Evolutionary conservation across 176 grass and related monocot genomes (phyloP).

Genomic region (Triticum aestivum): DNA sequence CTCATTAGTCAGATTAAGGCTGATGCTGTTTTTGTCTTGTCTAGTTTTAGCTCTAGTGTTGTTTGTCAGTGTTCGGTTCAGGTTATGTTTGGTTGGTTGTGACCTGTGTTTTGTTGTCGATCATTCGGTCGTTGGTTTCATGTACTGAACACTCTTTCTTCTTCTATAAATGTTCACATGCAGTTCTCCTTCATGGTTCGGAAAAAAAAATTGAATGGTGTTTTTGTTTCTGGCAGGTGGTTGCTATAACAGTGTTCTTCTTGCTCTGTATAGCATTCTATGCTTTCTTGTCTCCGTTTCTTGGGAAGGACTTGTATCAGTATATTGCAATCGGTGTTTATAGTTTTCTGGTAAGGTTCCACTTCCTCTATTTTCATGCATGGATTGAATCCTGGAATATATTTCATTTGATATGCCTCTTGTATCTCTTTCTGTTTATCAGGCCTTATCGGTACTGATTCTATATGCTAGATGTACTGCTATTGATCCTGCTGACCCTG

Average conservation of each 20-base stretch:
- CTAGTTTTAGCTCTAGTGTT: background rate
- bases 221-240: constrained; percentile 50
- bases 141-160: background rate
- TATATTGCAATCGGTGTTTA: constrained; percentile 75
- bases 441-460: constrained; percentile 85
- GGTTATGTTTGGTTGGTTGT: background rate
- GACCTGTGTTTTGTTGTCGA: background rate
- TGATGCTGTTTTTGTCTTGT: background rate
- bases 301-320: constrained; percentile 66
- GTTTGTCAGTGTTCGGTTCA: background rate
- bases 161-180: background rate
- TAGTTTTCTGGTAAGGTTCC: constrained; percentile 75
- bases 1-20: background rate
- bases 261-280: constrained; percentile 94
- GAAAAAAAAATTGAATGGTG: background rate
- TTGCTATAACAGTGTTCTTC: constrained; percentile 96
- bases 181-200: background rate
- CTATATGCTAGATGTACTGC: constrained; percentile 90
- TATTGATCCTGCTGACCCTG: constrained; percentile 96
- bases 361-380: background rate
- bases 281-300: constrained; percentile 97
- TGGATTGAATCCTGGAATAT: background rate
- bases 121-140: background rate
- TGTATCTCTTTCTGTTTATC: constrained; percentile 35
- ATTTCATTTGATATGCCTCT: constrained; percentile 22